Base-by-base conservation (phyloP, 257 asterid genomes). In the Anisodus acutangulus region DNA sequence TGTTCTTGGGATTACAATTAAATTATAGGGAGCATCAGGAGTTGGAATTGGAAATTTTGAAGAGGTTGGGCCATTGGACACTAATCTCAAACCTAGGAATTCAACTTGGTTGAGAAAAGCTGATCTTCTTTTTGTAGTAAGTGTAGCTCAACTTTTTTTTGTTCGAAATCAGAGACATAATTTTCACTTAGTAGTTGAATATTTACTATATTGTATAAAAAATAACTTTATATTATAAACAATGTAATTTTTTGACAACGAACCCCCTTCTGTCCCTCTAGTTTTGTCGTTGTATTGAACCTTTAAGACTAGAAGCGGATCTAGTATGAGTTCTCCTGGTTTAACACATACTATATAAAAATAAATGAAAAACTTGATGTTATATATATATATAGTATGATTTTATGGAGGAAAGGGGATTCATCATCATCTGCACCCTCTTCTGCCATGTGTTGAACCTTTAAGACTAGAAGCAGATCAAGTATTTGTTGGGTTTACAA, bases 51-150 rank as follows among this genome's bases (percentile, higher is more conserved):
- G 98, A 22, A 95, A 97, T 82, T 97, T 97, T 86, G 88, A 97
- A 89, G 99, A 97, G 86, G 53, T 97, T 84, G 99, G 99, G 78
- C 98, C 98, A 17, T 84, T 95, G 70, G 97, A 95, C 68, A 85
- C 87, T 79, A 85, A 70, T 83, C 83, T 95, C 86, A 95, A 93
- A 87, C 98, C 98, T 11, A 93, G 99, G 85, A 97, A 93, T 63
- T 88, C 98, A 60, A 97, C 99, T 41, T 97, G 99, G 99, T 84
- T 97, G 69, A 87, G 54, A 49, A 92, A 88, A 85, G 98, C 99
- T 83, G 99, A 97, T 92, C 98, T 97, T 12, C 88, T 97, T 4
- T 95, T 97, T 90, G 98, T 94, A 93, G 99, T 97, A 67, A 85
- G 92, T 57, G 39, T 22, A 0, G 26, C 26, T 22, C 26, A 22